Evolutionary conservation across 768 basidiomycete species (phyloP), one percentile per base, ranked within the genome.

Genomic region (Inosperma sp.): DNA sequence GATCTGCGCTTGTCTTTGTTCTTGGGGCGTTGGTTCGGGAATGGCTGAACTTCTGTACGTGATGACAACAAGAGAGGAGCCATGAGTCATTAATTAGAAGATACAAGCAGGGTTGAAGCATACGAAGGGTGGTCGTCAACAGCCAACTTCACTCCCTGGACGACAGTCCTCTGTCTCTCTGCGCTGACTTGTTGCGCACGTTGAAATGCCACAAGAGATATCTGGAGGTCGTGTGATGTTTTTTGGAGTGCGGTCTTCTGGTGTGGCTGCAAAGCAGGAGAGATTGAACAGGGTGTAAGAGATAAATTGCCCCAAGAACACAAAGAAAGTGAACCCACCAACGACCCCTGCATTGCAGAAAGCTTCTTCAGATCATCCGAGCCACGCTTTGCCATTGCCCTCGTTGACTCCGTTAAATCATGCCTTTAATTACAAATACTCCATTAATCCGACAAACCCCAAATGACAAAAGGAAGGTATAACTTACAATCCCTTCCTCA

Each of bases 331-430:
- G 13, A 37, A 66, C 80, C 55, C 58, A 89, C 86, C 66, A 86
- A 68, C 2, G 73, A 66, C 2, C 69, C 62, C 56, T 88, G 88
- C 48, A 88, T 72, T 5, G 77, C 71, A 6, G 90, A 84, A 5
- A 98, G 75, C 55, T 82, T 85, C 82, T 97, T 98, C 63, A 98
- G 68, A 62, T 97, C 93, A 42, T 91, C 90, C 0, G 92, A 92
- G 4, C 90, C 88, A 39, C 90, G 84, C 72, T 96, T 97, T 17
- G 92, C 86, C 86, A 99, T 93, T 4, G 86, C 88, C 31, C 94
- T 81, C 31, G 96, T 98, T 21, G 90, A 81, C 63, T 98, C 96
- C 1, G 91, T 93, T 54, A 99, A 74, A 69, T 97, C 91, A 72
- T 94, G 89, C 39, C 95, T 97, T 54, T 9, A 19, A 13, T 45